Conservation (phyloP, 2,329 filamentous ascomycete species). For the Leptographium flavum region DNA sequence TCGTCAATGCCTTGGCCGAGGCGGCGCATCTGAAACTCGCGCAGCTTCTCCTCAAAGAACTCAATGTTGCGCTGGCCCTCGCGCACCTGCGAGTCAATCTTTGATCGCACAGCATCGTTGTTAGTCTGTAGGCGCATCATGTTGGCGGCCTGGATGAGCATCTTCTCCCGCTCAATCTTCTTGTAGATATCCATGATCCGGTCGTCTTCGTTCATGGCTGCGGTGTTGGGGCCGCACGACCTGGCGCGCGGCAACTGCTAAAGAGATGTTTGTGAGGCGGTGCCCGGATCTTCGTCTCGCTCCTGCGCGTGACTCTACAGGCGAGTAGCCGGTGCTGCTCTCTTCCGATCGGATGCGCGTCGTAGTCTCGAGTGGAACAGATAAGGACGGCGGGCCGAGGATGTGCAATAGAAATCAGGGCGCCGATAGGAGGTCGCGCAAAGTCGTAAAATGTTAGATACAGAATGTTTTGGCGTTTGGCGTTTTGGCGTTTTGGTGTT, state of each 20-base stretch:
- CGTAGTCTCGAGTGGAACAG: neutral
- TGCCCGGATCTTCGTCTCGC: neutral
- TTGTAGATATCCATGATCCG: conserved; percentile 68
- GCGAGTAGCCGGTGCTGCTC: neutral
- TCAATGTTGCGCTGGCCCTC: conserved; percentile 79
- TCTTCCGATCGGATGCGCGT: neutral
- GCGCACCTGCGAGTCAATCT: conserved; percentile 85
- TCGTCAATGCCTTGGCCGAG: conserved; percentile 52
- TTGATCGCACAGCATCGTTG: conserved; percentile 80
- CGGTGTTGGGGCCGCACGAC: conserved; percentile 9
- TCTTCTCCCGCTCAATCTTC: conserved; percentile 97
- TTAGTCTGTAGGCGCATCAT: conserved; percentile 92
- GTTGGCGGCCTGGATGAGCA: conserved; percentile 84
- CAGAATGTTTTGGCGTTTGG: too few relatives aligned
- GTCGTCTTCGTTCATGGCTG: conserved; percentile 49
- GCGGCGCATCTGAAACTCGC: conserved; percentile 72
- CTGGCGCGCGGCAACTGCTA: conserved; percentile 3
- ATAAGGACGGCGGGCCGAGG: neutral
- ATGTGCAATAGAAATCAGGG: neutral
- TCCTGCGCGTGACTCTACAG: neutral
- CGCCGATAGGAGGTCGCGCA: neutral
- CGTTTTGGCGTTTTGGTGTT: too few relatives aligned
- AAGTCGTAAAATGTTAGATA: neutral
- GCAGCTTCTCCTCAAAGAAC: conserved; percentile 87
- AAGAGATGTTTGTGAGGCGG: neutral